These are phyloP conservation scores for Cicer judaicum DNA, from an alignment of 306 rosid genomes.

Conservation along the genomic window DNA sequence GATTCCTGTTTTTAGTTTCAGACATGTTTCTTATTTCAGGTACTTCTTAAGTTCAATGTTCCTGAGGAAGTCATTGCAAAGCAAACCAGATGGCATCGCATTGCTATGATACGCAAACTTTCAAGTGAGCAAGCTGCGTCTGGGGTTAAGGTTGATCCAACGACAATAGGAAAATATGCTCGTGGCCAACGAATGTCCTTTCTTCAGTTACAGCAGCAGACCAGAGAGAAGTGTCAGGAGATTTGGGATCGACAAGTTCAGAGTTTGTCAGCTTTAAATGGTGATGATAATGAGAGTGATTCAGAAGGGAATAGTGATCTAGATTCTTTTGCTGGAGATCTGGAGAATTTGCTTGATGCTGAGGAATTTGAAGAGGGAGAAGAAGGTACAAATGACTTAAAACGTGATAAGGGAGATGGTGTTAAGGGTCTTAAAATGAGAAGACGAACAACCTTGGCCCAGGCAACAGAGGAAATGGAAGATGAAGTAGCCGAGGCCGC, in stretches of 20 bases:
- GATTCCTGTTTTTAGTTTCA: slow-evolving; percentile 35
- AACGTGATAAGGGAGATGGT: slow-evolving; percentile 81
- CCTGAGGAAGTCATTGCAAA: slow-evolving; percentile 86
- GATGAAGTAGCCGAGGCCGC: slow-evolving; percentile 96
- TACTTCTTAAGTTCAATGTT: slow-evolving; percentile 91
- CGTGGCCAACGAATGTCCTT: slow-evolving; percentile 99
- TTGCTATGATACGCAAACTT: slow-evolving; percentile 98
- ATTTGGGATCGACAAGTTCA: slow-evolving; percentile 96
- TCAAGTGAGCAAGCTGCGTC: slow-evolving; percentile 98
- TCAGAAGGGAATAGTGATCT: slow-evolving; percentile 95
- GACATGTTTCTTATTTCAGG: slow-evolving; percentile 57
- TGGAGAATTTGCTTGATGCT: slow-evolving; percentile 96
- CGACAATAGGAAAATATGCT: slow-evolving; percentile 93
- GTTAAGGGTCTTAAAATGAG: slow-evolving; percentile 95
- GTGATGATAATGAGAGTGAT: slow-evolving; percentile 90
- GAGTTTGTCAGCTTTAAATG: slow-evolving; percentile 75
- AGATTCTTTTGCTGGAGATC: slow-evolving; percentile 98
- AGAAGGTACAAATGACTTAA: slow-evolving; percentile 67
- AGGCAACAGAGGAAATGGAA: slow-evolving; percentile 91
- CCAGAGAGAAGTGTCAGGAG: slow-evolving; percentile 96
- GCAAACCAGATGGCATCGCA: slow-evolving; percentile 98
- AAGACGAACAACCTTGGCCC: slow-evolving; percentile 78
- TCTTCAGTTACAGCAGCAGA: slow-evolving; percentile 98
- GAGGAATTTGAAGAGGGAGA: slow-evolving; percentile 91
- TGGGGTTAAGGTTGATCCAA: slow-evolving; percentile 94